Evolutionary conservation across 2,329 filamentous ascomycete genomes (phyloP).

Genomic region (Calonectria henricotiae): DNA sequence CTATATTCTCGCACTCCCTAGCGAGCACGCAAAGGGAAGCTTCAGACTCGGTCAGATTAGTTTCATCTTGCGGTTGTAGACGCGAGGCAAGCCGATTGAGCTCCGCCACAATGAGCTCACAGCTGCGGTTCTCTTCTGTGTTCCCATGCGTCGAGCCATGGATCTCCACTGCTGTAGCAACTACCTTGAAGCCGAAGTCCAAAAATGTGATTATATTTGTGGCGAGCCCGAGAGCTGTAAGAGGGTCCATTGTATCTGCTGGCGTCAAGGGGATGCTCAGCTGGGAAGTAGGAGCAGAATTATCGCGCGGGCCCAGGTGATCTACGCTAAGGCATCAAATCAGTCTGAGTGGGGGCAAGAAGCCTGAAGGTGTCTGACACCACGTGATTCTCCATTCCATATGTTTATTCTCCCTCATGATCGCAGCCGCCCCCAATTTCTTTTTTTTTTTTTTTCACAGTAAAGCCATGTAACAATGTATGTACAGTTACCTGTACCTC

Average conservation of each 20-base stretch:
- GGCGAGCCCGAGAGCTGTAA: background rate
- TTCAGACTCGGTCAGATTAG: background rate
- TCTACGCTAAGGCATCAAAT: too few relatives aligned
- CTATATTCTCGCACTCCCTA: background rate
- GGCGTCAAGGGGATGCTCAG: too few relatives aligned
- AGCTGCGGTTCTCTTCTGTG: constrained; percentile 6
- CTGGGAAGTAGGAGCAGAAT: background rate
- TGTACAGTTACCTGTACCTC: too few relatives aligned
- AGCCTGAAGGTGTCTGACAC: too few relatives aligned
- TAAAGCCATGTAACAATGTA: too few relatives aligned
- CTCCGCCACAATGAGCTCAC: background rate
- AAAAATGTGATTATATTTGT: constrained; percentile 4
- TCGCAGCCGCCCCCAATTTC: too few relatives aligned
- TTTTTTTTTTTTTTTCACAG: too few relatives aligned
- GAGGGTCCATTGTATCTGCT: background rate
- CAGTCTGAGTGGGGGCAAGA: too few relatives aligned
- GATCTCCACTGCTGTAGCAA: background rate
- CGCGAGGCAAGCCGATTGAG: background rate
- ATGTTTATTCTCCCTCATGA: too few relatives aligned
- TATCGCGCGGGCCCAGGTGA: background rate
- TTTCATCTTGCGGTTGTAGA: background rate
- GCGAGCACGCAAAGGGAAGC: background rate
- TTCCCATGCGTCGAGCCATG: background rate
- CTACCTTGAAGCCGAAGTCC: constrained; percentile 8
- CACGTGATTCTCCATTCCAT: too few relatives aligned